Conservation (phyloP, 2,329 filamentous ascomycete genomes). For the Penicillium frequentans region DNA sequence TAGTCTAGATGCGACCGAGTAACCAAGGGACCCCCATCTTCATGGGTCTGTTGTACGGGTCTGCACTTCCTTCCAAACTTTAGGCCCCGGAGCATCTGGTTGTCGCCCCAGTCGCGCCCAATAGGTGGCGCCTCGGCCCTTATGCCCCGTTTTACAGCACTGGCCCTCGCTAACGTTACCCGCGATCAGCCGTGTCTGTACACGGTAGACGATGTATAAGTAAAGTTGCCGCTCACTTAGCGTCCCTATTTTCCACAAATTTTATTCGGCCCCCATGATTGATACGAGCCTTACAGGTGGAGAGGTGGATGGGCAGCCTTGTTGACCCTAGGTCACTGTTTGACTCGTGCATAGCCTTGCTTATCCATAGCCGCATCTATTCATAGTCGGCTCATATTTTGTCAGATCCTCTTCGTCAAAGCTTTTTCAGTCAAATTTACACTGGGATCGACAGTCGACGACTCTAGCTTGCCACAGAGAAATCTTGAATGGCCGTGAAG, state of each 20-base stretch:
- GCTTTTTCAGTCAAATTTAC: neutral
- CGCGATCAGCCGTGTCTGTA: slow-evolving; percentile 2
- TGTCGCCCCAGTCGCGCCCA: neutral
- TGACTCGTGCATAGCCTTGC: slow-evolving; percentile 4
- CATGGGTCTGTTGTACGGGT: neutral
- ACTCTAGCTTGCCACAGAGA: neutral
- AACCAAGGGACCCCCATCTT: neutral
- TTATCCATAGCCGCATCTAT: slow-evolving; percentile 4
- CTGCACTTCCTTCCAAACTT: neutral
- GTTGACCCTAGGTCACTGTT: neutral
- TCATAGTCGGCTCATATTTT: neutral
- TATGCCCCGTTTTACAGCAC: slow-evolving; percentile 9
- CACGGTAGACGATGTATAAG: neutral
- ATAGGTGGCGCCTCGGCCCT: slow-evolving; percentile 11
- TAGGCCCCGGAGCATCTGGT: neutral
- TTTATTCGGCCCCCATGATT: neutral
- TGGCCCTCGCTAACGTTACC: slow-evolving; percentile 1
- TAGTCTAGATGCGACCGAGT: neutral
- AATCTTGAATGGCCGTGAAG: neutral
- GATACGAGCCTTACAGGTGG: neutral
- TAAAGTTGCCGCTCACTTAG: neutral
- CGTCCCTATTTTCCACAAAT: neutral
- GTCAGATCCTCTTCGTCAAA: neutral
- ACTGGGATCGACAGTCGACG: neutral
- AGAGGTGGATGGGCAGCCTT: slow-evolving; percentile 1